Evolutionary conservation across 176 grass and related monocot species (phyloP), one percentile per base, ranked within the genome.

Genomic region (Triticum turgidum): DNA sequence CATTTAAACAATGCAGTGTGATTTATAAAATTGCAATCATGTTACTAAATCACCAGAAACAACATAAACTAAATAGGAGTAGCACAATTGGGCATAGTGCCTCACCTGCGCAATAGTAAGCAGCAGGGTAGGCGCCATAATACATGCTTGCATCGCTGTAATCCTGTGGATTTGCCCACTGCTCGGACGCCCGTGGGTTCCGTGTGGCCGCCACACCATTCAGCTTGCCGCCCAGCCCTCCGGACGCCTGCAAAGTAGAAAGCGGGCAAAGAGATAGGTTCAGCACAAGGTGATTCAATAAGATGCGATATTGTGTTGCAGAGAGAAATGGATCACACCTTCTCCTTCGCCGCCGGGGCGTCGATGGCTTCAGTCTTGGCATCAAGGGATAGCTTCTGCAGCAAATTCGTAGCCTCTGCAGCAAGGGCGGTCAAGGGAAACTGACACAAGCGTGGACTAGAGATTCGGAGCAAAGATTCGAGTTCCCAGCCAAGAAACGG

Each of bases 21-120:
- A 44, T 51, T 4, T 49, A 63, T 5, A 37, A 12, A 73, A 39
- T 20, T 35, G 15, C 8, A 38, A 22, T 18, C 69, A 76, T 21
- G 6, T 39, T 32, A 7, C 22, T 45, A 45, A 30, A 76, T 75
- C n/a, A 27, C 37, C 52, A 29, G 27, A 75, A 66, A 82, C 5
- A 54, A 18, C 51, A 54, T 54, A 54, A 39, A 58, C 20, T 32
- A 51, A 81, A 42, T 45, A 45, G 42, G 42, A 52, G 83, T 34
- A 74, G 8, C 58, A 14, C 59, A 25, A 78, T 39, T 29, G 9
- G 63, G 14, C 11, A 42, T 61, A 44, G 37, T 64, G 76, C 11
- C 25, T 86, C 67, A 96, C 91, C 89, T 86, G 89, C 94, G 42
- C 77, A 92, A 39, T 92, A 96, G 71, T 96, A 96, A 20, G 82